Base-by-base conservation (phyloP, 2,329 filamentous ascomycete genomes). In the Daldinia sp. region DNA sequence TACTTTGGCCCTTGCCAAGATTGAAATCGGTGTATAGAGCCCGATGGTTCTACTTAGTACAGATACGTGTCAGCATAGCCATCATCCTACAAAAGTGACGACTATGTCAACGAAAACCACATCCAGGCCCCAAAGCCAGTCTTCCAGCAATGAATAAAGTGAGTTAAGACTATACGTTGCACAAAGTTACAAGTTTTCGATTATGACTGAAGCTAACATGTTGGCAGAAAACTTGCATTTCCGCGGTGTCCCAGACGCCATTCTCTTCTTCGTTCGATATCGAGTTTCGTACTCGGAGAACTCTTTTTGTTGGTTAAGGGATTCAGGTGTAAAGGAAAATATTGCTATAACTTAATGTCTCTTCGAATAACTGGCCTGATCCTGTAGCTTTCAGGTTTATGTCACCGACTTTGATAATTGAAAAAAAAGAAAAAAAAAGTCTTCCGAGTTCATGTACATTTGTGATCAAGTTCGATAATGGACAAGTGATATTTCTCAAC, bases 231-330 rank as follows among this genome's bases (percentile, higher is more conserved):
- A 48, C 35, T 54, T 13, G 18, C 18, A 54, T 37, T n/a, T 54
- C 4, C 13, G 35, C 6, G 35, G 20, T 10, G 35, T 23, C 3
- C 30, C 20, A 33, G 20, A 26, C 20, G 30, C 33, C 9, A 26
- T 33, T 51, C 6, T 39, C 18, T 60, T 26, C 33, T 51, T 12
- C 23, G 13, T 46, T 48, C 12, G n/a, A 30, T 44, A 33, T 18
- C 12, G 41, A 59, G 37, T 26, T 55, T 55, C n/a, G 33, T 44
- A 5, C 26, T 18, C 42, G 23, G 41, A 13, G 44, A 18, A 33
- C 4, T 12, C 23, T 23, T 48, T 4, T 55, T 65, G 56, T 60
- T 46, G 57, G 56, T 55, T 60, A 41, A 33, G 35, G 15, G 15
- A 26, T 26, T 51, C 10, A n/a, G 26, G 15, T 15, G 7, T 18